Base-by-base conservation (phyloP, 495 filamentous ascomycete species). In the Aspergillus saccharolyticus region DNA sequence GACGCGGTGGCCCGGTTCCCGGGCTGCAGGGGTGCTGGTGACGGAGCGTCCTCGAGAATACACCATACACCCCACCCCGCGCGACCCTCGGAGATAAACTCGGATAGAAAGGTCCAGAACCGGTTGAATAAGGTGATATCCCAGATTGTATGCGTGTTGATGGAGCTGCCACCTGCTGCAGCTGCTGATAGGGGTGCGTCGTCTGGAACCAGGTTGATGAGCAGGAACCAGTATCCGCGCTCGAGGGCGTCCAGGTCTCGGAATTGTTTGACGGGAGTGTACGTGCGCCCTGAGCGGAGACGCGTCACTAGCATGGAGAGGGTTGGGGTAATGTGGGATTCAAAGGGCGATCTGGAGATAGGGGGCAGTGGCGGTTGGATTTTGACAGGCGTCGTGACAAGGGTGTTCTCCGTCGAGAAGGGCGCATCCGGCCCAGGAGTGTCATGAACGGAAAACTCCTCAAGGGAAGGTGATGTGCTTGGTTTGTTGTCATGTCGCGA, bases 51-150 rank as follows among this genome's bases (percentile, higher is more conserved):
- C 17, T 79, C 70, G 0, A 75, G 60, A 19, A 77, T 66, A 63
- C 77, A 81, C 77, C 78, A 80, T 0, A 88, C 78, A 0, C 86
- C 87, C 86, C 88, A 90, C 0, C 88, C 89, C 0, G 85, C 85
- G 18, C 74, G 63, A 0, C 80, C 85, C 17, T 75, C 74, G n/a
- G 53, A 62, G 10, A 91, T 63, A 58, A 84, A 86, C 3, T 82
- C 77, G 0, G 66, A 70, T 4, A 92, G 66, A 52, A 82, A 89
- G 2, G 66, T 58, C 89, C 88, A 91, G 52, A 83, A 81, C 9
- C 79, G 71, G 6, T 48, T 24, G 53, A 78, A 75, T 20, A 71
- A 51, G 0, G 66, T 1, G 10, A 44, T 49, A 8, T 58, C 52
- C 74, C 74, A 77, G 21, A 8, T 54, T 19, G 19, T 49, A 24